Evolutionary conservation across 169 alveolate genomes (phyloP).

Genomic region (Eimeria praecox): DNA sequence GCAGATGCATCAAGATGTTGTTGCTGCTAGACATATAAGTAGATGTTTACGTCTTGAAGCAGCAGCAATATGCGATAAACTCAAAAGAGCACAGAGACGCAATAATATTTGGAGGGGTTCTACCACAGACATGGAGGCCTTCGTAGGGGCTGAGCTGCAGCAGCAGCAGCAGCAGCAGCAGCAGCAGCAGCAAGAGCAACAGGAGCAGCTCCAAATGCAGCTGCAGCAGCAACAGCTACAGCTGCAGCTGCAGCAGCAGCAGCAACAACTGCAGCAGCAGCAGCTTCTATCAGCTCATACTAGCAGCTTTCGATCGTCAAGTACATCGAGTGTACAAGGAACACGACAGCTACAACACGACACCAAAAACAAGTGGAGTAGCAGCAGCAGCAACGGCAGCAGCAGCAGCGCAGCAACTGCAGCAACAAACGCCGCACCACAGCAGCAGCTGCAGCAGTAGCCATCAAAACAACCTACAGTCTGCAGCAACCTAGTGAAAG

Average conservation of each 20-base stretch:
- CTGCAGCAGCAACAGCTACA: slow-evolving; percentile 11
- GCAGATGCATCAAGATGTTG: slow-evolving; percentile 58
- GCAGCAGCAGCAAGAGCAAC: slow-evolving; percentile 53
- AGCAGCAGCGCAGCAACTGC: not conserved
- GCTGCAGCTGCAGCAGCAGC: not conserved
- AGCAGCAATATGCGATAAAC: not conserved
- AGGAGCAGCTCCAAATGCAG: not conserved
- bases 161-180: slow-evolving; percentile 49
- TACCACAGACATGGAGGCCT: not conserved
- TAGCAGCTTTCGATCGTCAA: too few relatives aligned
- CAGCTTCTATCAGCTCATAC: too few relatives aligned
- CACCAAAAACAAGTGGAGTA: too few relatives aligned
- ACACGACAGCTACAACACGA: too few relatives aligned
- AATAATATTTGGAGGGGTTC: not conserved
- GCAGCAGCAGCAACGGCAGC: not conserved
- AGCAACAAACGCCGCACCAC: not conserved
- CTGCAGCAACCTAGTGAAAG: not conserved
- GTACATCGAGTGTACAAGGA: too few relatives aligned
- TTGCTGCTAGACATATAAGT: slow-evolving; percentile 17
- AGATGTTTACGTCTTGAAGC: not conserved
- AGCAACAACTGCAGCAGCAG: not conserved
- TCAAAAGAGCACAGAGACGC: not conserved
- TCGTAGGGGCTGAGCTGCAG: slow-evolving; percentile 13
- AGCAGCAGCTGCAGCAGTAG: not conserved
- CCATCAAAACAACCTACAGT: not conserved